Evolutionary conservation across 176 grass and related monocot species (phyloP), one percentile per base, ranked within the genome.

Genomic region (Aegilops speltoides): DNA sequence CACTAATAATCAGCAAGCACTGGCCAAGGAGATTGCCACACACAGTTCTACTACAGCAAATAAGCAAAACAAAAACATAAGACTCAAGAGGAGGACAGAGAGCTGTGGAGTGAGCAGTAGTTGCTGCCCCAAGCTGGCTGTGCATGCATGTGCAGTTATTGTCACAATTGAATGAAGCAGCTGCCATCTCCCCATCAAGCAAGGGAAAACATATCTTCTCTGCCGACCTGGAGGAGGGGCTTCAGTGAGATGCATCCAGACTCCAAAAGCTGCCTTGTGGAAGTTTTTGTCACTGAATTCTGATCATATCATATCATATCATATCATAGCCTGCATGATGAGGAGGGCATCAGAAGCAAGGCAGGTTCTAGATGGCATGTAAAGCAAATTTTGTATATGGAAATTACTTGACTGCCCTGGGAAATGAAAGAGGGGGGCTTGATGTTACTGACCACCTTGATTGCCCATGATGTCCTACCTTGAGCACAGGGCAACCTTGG

Each of bases 131-230:
- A 3, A 36, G 67, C 59, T 87, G 85, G 77, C 85, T 68, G 32
- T 76, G 60, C 36, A 52, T 34, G n/a, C 81, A 63, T 45, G 50
- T 81, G 89, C n/a, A 81, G 77, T 85, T 70, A 64, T 77, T 76
- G 77, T 81, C 34, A 46, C 15, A 57, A 85, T 63, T 91, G 38
- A 82, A 88, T 82, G 82, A 63, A 85, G 46, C 77, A 70, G 86
- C 33, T 71, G 85, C 36, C 50, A 76, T 85, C 70, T 91, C 82
- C 3, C 78, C 52, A 61, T 81, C 84, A 52, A 41, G 73, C n/a
- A 59, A 88, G 73, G 23, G 26, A 82, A 60, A 87, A 22, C 48
- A 75, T 22, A 54, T 76, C 50, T 56, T 76, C 48, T 57, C 68
- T 60, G 48, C 45, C 68, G 29, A 73, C 79, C 65, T 64, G 67